Conservation (phyloP, 2,329 filamentous ascomycete species). For the Alternaria incomplexa region DNA sequence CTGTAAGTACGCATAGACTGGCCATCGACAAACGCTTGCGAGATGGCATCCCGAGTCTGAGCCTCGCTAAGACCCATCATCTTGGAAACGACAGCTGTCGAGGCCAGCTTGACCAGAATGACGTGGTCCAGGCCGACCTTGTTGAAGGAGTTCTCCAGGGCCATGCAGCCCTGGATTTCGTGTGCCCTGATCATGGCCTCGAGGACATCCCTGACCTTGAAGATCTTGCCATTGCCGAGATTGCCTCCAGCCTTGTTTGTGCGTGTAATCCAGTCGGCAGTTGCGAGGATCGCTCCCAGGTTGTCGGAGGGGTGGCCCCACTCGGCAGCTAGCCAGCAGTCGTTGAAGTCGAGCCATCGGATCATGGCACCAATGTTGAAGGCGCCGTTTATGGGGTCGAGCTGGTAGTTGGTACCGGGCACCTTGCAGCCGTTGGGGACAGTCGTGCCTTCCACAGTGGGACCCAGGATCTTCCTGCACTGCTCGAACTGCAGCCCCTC, state of each 20-base stretch:
- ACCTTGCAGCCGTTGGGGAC: conserved; percentile 93
- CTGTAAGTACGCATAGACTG: conserved; percentile 96
- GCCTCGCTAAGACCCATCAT: conserved; percentile 88
- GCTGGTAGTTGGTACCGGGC: conserved; percentile 88
- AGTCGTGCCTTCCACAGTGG: conserved; percentile 84
- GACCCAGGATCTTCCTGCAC: conserved; percentile 93
- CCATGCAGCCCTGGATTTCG: conserved; percentile 97
- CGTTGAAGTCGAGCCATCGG: conserved; percentile 99
- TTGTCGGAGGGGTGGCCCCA: conserved; percentile 99
- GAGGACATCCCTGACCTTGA: conserved; percentile 88
- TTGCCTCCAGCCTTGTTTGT: conserved; percentile 88
- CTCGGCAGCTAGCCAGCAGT: conserved; percentile 98
- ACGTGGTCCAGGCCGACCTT: conserved; percentile 98
- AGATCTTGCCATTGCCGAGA: conserved; percentile 73
- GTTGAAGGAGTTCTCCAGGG: conserved; percentile 98
- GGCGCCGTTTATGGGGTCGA: conserved; percentile 93
- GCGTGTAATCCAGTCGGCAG: conserved; percentile 96
- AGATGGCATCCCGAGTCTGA: conserved; percentile 94
- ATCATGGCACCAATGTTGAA: conserved; percentile 99
- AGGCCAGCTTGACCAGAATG: conserved; percentile 96
- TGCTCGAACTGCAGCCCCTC: conserved; percentile 95
- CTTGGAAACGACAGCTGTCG: conserved; percentile 90
- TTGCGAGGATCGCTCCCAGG: conserved; percentile 92
- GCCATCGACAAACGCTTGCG: conserved; percentile 96
- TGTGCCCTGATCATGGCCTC: conserved; percentile 99